These are phyloP conservation scores for Bidens hawaiensis DNA, from an alignment of 140 eudicot genomes.

Conservation along the genomic window DNA sequence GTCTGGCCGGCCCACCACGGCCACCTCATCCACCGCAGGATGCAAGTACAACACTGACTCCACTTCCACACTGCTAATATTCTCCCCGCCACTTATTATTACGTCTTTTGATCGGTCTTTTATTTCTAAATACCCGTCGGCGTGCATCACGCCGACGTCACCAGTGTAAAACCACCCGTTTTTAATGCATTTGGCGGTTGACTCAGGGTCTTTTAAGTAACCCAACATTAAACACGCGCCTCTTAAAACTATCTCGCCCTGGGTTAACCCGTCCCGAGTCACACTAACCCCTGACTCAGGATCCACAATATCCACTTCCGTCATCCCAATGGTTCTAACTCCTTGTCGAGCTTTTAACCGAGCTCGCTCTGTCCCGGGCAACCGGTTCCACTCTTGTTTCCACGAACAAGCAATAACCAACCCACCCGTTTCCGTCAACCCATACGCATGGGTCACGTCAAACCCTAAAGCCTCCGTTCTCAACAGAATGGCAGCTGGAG, in stretches of 20 bases:
- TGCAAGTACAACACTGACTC: slow-evolving; percentile 66
- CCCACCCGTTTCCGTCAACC: slow-evolving; percentile 70
- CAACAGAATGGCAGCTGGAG: slow-evolving; percentile 47
- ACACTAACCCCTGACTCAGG: slow-evolving; percentile 45
- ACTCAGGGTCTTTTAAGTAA: slow-evolving; percentile 50
- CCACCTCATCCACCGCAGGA: slow-evolving; percentile 72
- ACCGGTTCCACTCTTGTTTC: slow-evolving; percentile 47
- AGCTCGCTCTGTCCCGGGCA: slow-evolving; percentile 48
- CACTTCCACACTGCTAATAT: slow-evolving; percentile 86
- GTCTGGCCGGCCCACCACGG: slow-evolving; percentile 80
- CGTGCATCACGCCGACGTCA: slow-evolving; percentile 67
- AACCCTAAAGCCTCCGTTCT: slow-evolving; percentile 56
- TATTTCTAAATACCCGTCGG: slow-evolving; percentile 71
- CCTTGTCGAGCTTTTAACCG: slow-evolving; percentile 66
- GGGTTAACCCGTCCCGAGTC: slow-evolving; percentile 44
- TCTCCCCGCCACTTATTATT: slow-evolving; percentile 68
- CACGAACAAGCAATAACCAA: slow-evolving; percentile 44
- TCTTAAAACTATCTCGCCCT: slow-evolving; percentile 56
- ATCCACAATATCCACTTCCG: slow-evolving; percentile 53
- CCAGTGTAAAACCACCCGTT: slow-evolving; percentile 76
- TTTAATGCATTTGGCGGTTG: slow-evolving; percentile 38
- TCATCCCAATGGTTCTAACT: slow-evolving; percentile 40
- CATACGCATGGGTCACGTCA: slow-evolving; percentile 50
- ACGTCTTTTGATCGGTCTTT: slow-evolving; percentile 74
- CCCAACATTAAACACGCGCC: slow-evolving; percentile 55